Evolutionary conservation across 2,329 filamentous ascomycete species (phyloP).

Genomic region (Catunica adiposa): DNA sequence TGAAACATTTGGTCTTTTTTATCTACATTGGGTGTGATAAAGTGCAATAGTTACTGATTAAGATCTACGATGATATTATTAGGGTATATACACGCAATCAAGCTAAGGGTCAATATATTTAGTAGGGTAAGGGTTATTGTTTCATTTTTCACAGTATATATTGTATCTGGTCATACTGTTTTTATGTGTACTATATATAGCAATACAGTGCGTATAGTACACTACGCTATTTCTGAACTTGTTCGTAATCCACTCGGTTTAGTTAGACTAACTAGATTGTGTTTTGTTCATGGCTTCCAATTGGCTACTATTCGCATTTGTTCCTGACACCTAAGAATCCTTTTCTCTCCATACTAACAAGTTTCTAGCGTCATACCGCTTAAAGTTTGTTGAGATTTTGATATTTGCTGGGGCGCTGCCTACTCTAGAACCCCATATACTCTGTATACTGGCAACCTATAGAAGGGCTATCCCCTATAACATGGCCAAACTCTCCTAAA

Average conservation of each 20-base stretch:
- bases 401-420: neutral
- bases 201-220: neutral
- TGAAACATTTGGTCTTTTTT: neutral
- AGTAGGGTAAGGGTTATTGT: neutral
- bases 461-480: too few species aligned
- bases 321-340: neutral
- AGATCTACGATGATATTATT: too few species aligned
- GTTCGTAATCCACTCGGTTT: neutral
- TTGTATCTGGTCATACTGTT: neutral
- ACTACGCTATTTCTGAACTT: neutral
- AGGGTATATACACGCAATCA: too few species aligned
- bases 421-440: neutral
- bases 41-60: too few species aligned
- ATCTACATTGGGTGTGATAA: too few species aligned
- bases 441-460: too few species aligned
- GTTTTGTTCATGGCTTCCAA: neutral
- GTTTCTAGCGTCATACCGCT: too few species aligned
- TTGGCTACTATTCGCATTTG: neutral
- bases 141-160: neutral
- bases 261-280: neutral
- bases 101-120: too few species aligned
- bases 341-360: too few species aligned
- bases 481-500: too few species aligned
- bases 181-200: neutral
- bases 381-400: neutral